phyloP scores from a whole-genome alignment of 176 grass and related monocot genomes.

The Avena insularis region DNA sequence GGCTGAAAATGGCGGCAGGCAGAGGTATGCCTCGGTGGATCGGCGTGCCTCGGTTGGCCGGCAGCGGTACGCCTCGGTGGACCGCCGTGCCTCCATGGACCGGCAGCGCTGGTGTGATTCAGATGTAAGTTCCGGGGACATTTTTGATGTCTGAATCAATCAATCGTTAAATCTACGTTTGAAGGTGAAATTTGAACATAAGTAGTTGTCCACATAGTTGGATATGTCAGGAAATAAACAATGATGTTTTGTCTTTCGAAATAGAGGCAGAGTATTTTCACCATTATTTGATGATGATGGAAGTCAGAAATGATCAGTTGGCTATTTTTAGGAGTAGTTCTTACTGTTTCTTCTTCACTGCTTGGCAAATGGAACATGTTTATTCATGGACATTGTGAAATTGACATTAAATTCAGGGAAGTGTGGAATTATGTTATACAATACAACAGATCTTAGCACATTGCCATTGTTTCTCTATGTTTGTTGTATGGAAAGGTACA shows the following conservation, averaged over 20 bases:
- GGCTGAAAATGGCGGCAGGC: conserved; percentile 37
- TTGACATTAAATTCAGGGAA: neutral
- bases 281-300: neutral
- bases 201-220: neutral
- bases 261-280: neutral
- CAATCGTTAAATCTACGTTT: neutral
- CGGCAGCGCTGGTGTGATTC: conserved; percentile 58
- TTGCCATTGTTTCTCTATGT: neutral
- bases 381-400: conserved; percentile 8
- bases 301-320: neutral
- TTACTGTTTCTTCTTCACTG: neutral
- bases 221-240: neutral
- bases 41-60: conserved; percentile 18
- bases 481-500: neutral
- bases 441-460: neutral
- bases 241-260: neutral
- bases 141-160: neutral
- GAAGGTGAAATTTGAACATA: neutral
- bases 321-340: neutral
- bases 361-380: neutral
- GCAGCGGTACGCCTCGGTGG: conserved; percentile 65
- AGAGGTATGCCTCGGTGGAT: conserved; percentile 64
- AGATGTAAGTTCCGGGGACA: conserved; percentile 47
- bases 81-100: conserved; percentile 38
- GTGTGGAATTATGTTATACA: neutral